These are phyloP conservation scores for Stipa capillata DNA, from an alignment of 176 grass and related monocot species.

Conservation along the genomic window DNA sequence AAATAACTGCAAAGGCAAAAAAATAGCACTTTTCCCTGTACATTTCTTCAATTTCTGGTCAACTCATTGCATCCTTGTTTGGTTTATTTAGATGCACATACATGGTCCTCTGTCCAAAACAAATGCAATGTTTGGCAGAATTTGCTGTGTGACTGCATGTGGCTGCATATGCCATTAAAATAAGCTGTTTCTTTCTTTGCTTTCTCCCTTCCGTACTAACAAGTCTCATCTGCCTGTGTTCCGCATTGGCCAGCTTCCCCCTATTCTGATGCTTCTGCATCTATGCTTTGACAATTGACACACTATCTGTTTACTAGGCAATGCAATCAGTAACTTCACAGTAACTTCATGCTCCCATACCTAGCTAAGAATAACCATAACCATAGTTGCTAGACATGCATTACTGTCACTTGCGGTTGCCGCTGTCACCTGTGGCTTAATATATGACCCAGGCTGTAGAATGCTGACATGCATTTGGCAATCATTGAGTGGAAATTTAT, in stretches of 20 bases:
- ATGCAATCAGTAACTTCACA: neutral
- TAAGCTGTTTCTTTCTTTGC: neutral
- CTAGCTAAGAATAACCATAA: neutral
- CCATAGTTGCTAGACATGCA: neutral
- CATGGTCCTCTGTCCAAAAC: neutral
- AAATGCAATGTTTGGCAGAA: neutral
- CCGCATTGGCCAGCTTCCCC: neutral
- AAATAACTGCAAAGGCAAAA: neutral
- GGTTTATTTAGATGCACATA: neutral
- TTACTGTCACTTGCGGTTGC: neutral
- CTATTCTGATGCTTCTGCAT: neutral
- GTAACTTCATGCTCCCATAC: no score
- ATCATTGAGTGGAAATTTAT: neutral
- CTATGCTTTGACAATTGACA: no score
- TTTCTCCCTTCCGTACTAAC: neutral
- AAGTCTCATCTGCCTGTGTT: neutral
- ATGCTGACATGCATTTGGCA: neutral
- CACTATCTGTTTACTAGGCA: neutral
- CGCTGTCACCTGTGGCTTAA: neutral
- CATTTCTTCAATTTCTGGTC: neutral
- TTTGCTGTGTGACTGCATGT: neutral
- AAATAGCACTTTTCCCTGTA: neutral
- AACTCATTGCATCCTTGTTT: neutral
- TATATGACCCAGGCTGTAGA: neutral
- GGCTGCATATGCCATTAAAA: neutral